Evolutionary conservation across 371 early-diverging fungal genomes (phyloP).

Genomic region (Mortierella sp.): DNA sequence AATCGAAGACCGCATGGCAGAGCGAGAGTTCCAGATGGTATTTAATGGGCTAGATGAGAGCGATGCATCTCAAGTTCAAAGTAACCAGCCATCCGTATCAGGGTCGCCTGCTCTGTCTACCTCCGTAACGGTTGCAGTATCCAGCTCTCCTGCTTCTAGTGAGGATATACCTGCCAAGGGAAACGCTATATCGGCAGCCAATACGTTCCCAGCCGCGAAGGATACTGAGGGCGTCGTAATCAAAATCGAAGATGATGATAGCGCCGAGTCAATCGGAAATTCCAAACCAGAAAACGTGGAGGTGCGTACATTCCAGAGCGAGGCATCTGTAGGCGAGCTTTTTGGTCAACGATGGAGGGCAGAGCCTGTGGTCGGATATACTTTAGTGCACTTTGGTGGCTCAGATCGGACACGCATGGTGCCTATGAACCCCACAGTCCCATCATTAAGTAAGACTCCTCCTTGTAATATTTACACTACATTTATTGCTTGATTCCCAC

Average conservation of each 20-base stretch:
- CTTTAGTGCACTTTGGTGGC: constrained; percentile 51
- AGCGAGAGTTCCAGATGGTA: constrained; percentile 50
- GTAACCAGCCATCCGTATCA: constrained; percentile 6
- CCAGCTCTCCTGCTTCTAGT: neutral
- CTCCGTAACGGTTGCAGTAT: neutral
- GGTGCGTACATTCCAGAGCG: constrained; percentile 45
- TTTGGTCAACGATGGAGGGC: constrained; percentile 55
- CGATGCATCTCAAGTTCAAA: constrained; percentile 18
- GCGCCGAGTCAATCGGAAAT: neutral
- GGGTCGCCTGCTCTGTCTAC: constrained; percentile 17
- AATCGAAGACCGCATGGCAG: constrained; percentile 49
- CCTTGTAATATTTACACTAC: neutral
- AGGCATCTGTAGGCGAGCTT: constrained; percentile 44
- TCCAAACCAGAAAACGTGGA: constrained; percentile 21
- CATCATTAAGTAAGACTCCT: constrained; percentile 38
- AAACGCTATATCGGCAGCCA: neutral
- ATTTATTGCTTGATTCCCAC: neutral
- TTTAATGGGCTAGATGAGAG: constrained; percentile 47
- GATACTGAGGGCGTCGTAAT: constrained; percentile 28
- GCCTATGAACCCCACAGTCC: constrained; percentile 53
- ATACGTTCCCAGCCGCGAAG: neutral
- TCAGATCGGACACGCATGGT: constrained; percentile 55
- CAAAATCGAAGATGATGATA: constrained; percentile 54
- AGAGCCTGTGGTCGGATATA: constrained; percentile 52
- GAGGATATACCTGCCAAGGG: neutral